These are phyloP conservation scores for Galium porrigens DNA, from an alignment of 305 asterid species.

Conservation along the genomic window DNA sequence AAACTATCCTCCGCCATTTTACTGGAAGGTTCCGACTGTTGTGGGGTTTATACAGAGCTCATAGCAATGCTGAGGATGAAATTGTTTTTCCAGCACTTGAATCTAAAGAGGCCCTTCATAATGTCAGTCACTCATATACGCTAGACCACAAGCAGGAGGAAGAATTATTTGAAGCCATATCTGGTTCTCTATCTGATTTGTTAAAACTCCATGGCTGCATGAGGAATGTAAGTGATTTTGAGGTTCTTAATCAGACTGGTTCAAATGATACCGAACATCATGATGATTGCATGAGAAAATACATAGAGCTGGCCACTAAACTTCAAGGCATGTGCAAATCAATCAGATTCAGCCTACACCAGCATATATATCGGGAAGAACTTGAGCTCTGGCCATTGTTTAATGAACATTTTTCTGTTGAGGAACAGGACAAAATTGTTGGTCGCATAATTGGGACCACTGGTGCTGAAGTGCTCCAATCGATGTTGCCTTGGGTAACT, in stretches of 20 bases:
- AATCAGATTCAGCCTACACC: conserved; percentile 33
- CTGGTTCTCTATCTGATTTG: conserved; percentile 27
- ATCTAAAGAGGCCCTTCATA: conserved; percentile 36
- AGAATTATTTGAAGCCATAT: conserved; percentile 29
- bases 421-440: conserved; percentile 38
- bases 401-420: conserved; percentile 31
- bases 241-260: conserved; percentile 7
- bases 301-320: conserved; percentile 33
- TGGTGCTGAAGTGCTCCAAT: conserved; percentile 43
- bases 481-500: conserved; percentile 45
- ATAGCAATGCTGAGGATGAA: conserved; percentile 39
- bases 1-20: conserved; percentile 29
- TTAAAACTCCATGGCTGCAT: conserved; percentile 23
- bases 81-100: conserved; percentile 42
- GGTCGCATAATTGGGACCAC: conserved; percentile 43
- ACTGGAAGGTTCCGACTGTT: conserved; percentile 34
- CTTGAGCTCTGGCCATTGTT: conserved; percentile 42
- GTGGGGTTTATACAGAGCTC: conserved; percentile 39
- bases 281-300: conserved; percentile 20
- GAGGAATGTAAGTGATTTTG: conserved; percentile 13
- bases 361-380: conserved; percentile 38
- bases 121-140: conserved; percentile 39
- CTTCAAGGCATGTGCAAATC: conserved; percentile 46
- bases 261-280: conserved; percentile 7
- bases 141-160: conserved; percentile 44